Evolutionary conservation across 108 stramenopile genomes (phyloP), one percentile per base, ranked within the genome.

Genomic region (Skeletonema potamos): DNA sequence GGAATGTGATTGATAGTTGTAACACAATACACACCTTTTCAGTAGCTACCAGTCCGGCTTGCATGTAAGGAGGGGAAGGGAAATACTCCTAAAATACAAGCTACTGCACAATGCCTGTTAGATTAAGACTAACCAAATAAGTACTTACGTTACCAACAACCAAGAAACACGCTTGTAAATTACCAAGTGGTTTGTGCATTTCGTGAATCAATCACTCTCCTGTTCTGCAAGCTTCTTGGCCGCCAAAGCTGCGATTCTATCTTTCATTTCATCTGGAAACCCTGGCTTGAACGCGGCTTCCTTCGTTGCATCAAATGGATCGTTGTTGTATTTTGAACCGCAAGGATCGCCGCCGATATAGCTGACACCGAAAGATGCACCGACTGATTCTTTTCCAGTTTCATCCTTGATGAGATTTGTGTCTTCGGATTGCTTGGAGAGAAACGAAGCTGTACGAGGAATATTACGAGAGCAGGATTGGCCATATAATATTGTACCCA

Each of bases 311-410:
- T 83, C 82, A 22, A 83, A 83, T 27, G 85, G 85, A 68, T 83
- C 84, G 27, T 65, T 33, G 55, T 83, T 83, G 58, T 85, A 85
- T 46, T 82, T 85, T 2, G 78, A 80, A n/a, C 84, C 84, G 44
- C 84, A 85, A 0, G 84, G 84, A 58, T 85, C 84, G n/a, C 84
- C 84, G 12, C 84, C 84, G 10, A 85, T 85, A 29, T 59, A 73
- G 18, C 72, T 73, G 22, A 78, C 72, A 12, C 77, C 77, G 43
- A 30, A 77, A n/a, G 54, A 6, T 6, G 46, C 70, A 17, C 15
- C 30, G 1, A 27, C 27, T 18, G 60, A 39, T 18, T 62, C 17
- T 62, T 62, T 24, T 17, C 17, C 33, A 10, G 18, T 33, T 4
- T 7, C 22, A 0, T 62, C 60, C 37, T 34, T 12, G 8, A 62